phyloP scores from a whole-genome alignment of 225 moss, liverwort and hornwort genomes.

The Pseudoscleropodium purum region DNA sequence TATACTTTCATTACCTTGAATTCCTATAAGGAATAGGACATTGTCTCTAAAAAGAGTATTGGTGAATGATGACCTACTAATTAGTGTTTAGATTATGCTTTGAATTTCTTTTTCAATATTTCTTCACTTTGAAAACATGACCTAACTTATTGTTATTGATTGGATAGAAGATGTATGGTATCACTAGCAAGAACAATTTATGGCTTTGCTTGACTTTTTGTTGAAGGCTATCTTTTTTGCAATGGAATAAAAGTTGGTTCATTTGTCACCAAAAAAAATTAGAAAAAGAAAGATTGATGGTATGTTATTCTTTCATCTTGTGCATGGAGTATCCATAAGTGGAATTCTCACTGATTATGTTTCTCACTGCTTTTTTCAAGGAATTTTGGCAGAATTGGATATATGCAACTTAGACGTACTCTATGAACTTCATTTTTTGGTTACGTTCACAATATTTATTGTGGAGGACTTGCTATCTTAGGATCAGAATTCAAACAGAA shows the following conservation, averaged over 20 bases:
- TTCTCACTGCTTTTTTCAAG: too few species aligned
- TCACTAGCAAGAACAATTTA: background rate
- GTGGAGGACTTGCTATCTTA: too few species aligned
- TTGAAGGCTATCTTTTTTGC: background rate
- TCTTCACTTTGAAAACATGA: too few species aligned
- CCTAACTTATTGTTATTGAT: background rate
- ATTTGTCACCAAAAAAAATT: background rate
- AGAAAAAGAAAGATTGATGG: background rate
- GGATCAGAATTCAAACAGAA: too few species aligned
- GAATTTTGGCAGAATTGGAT: too few species aligned
- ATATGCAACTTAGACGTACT: too few species aligned
- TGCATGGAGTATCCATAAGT: background rate
- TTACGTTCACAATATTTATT: too few species aligned
- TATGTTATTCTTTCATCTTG: background rate
- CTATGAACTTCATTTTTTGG: too few species aligned
- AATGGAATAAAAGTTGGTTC: background rate
- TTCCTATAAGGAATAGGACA: background rate
- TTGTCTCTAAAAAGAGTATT: background rate
- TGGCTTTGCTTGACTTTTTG: background rate
- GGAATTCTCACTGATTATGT: background rate
- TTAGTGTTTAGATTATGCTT: background rate
- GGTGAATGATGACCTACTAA: background rate
- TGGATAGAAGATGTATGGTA: background rate
- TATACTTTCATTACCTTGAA: background rate
- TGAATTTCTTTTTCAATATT: too few species aligned